Evolutionary conservation across 2,329 filamentous ascomycete species (phyloP), one percentile per base, ranked within the genome.

Genomic region (Elsinoe australis): DNA sequence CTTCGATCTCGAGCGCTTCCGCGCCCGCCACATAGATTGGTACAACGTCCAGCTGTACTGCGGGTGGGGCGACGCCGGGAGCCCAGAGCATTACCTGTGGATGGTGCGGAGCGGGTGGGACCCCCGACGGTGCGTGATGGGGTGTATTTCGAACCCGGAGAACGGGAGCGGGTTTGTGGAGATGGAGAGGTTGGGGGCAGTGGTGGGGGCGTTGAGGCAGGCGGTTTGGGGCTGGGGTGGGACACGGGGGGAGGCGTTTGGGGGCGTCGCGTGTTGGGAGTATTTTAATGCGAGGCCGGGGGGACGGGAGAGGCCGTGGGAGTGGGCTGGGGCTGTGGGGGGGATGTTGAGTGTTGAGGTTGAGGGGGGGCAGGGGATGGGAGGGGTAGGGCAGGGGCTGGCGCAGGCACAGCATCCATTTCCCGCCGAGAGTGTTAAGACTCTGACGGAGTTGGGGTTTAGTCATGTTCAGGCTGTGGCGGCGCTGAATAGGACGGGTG

Each of bases 21-120:
- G 78, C 4, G 82, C 82, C 1, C 65, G 64, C 12, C 74, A 82
- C 34, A 84, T 95, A 21, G 73, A 75, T 2, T 95, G 87, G 79
- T 95, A 95, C 64, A 95, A 95, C 61, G 75, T 83, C 4, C 89
- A 95, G 61, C 94, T 95, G 66, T 95, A 95, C 72, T 92, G 85
- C 60, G 87, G 87, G 1, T 95, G 87, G 82, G 87, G 87, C 6
- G 79, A 80, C 41, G 78, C 80, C 1, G 68, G 72, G 21, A 71
- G 64, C 10, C 71, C 70, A 2, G 58, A 61, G 17, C 71, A 69
- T 58, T 78, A 74, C 58, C 73, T 77, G 50, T 65, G 70, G 44
- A 73, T 79, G 47, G 63, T 79, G 22, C 68, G 70, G 10, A 71
- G 74, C 35, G 87, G 87, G 6, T 95, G 85, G 82, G 71, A 76